phyloP scores from a whole-genome alignment of 345 rosid species.

The Moricandia arvensis region DNA sequence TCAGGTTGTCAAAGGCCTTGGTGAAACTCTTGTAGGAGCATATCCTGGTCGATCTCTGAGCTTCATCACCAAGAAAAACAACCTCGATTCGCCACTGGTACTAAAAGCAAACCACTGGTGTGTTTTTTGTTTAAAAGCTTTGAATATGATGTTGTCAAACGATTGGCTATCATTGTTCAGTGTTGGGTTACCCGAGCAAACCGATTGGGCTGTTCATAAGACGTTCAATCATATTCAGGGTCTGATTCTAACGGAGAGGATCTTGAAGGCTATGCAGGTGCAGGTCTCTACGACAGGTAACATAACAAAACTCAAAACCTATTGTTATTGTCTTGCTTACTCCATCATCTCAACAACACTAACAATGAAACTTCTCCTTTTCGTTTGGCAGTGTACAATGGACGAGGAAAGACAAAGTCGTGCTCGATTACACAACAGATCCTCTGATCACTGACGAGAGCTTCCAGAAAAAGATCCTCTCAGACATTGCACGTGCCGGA shows the following conservation, averaged over 20 bases:
- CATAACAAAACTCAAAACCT: not conserved
- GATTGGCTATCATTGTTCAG: too few species aligned
- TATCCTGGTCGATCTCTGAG: slow-evolving; percentile 98
- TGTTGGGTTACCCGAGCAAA: slow-evolving; percentile 96
- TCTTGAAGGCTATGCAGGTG: slow-evolving; percentile 99
- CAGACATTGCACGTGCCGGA: slow-evolving; percentile 79
- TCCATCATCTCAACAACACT: not conserved
- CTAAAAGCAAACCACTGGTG: not conserved
- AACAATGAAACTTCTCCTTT: slow-evolving; percentile 1
- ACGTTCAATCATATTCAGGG: slow-evolving; percentile 90
- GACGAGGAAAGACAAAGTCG: slow-evolving; percentile 84
- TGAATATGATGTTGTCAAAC: not conserved
- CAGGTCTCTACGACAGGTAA: slow-evolving; percentile 99
- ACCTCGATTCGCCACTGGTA: slow-evolving; percentile 80
- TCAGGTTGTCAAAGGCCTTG: slow-evolving; percentile 96
- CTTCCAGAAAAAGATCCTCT: slow-evolving; percentile 63
- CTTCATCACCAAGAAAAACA: slow-evolving; percentile 76
- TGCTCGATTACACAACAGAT: slow-evolving; percentile 79
- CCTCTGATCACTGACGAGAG: slow-evolving; percentile 60
- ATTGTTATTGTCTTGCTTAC: not conserved
- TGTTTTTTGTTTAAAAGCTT: not conserved
- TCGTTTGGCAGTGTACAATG: slow-evolving; percentile 75
- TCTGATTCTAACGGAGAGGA: slow-evolving; percentile 99
- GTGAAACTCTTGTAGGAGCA: slow-evolving; percentile 98
- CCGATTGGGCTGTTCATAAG: slow-evolving; percentile 89